Conservation (phyloP, 225 moss, liverwort and hornwort species). For the Polytrichum commune region DNA sequence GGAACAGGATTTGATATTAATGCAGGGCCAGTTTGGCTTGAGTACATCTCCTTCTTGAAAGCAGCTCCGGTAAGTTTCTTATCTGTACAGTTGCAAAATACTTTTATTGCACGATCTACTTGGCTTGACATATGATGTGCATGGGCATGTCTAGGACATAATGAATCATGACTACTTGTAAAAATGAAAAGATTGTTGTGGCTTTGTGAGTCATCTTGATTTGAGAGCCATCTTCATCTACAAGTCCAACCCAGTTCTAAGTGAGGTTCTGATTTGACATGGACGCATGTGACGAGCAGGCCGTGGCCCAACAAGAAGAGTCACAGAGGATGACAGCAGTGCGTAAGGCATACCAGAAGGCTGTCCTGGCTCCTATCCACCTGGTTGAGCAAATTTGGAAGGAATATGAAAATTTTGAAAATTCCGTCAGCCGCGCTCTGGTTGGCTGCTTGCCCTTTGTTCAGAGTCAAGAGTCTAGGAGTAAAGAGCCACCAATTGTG, state of each 20-base stretch:
- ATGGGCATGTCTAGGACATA: neutral
- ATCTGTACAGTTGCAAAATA: neutral
- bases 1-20: slow-evolving; percentile 83
- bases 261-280: slow-evolving; percentile 3
- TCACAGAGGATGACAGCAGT: slow-evolving; percentile 96
- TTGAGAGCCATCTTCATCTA: too few relatives aligned
- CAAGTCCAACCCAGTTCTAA: too few relatives aligned
- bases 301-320: slow-evolving; percentile 77
- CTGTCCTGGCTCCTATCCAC: slow-evolving; percentile 85
- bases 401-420: slow-evolving; percentile 98
- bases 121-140: neutral
- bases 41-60: slow-evolving; percentile 87
- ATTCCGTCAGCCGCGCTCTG: slow-evolving; percentile 95
- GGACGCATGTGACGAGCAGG: slow-evolving; percentile 56
- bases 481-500: slow-evolving; percentile 48
- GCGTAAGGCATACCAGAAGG: slow-evolving; percentile 96
- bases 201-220: neutral
- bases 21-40: slow-evolving; percentile 90
- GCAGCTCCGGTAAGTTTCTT: slow-evolving; percentile 63
- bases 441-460: slow-evolving; percentile 76
- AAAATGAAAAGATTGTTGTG: neutral
- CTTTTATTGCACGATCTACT: slow-evolving; percentile 1
- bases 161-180: neutral
- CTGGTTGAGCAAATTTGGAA: slow-evolving; percentile 93
- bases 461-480: slow-evolving; percentile 54